A percentile compares a stretch with the other conserved stretches of the same genome.
These are phyloP conservation scores for Thielaviopsis punctulata DNA, from an alignment of 2,329 filamentous ascomycete species.

Conservation along the genomic window DNA sequence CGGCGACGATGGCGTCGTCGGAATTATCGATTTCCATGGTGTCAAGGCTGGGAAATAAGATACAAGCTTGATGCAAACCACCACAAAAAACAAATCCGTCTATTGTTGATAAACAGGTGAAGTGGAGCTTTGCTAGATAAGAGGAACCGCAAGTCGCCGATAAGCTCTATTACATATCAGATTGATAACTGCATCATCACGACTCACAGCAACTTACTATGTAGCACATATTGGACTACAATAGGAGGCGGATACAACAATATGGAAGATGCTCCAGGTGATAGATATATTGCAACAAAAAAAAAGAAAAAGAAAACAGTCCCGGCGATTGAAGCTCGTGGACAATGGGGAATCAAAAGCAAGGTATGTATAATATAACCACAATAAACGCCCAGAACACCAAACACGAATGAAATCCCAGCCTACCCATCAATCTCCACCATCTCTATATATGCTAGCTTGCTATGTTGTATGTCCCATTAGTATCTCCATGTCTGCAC, in stretches of 20 bases:
- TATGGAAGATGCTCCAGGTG: background rate
- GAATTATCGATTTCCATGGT: background rate
- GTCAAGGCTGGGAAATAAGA: background rate
- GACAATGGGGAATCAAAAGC: background rate
- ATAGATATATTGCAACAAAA: background rate
- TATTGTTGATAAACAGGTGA: background rate
- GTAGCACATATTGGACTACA: background rate
- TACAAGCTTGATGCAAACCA: too few relatives aligned
- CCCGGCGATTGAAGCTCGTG: background rate
- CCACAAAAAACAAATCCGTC: background rate
- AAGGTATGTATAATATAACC: constrained; percentile 5
- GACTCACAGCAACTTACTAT: too few relatives aligned
- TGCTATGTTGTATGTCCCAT: background rate
- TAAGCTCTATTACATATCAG: background rate
- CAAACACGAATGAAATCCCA: background rate
- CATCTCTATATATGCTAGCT: background rate
- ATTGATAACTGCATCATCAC: too few relatives aligned
- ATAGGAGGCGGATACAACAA: background rate
- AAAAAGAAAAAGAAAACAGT: constrained; percentile 3
- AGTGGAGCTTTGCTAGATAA: background rate
- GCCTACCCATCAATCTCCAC: background rate
- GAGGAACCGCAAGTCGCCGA: too few relatives aligned
- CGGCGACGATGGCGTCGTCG: background rate
- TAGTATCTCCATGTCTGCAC: constrained; percentile 20
- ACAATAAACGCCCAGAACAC: background rate